Percentiles rank a stretch among this genome's conserved stretches.
phyloP scores from a whole-genome alignment of 2,329 filamentous ascomycete species.

The Fusarium sp. region DNA sequence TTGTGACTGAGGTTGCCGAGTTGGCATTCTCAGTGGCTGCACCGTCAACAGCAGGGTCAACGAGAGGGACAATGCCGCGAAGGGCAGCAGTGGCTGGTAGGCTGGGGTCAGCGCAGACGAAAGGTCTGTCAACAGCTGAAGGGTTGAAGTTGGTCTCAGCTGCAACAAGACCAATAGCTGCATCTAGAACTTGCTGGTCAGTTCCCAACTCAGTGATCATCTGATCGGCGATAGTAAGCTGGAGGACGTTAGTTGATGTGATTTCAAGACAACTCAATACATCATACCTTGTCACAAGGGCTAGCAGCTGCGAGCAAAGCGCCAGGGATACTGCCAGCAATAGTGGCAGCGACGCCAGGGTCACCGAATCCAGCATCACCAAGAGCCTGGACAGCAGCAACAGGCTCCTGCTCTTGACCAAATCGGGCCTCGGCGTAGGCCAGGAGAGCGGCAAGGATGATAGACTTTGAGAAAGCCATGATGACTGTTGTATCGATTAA shows the following conservation, averaged over 20 bases:
- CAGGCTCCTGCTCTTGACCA: slow-evolving; percentile 69
- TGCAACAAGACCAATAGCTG: slow-evolving; percentile 69
- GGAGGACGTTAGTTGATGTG: slow-evolving; percentile 22
- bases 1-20: slow-evolving; percentile 59
- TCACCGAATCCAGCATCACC: slow-evolving; percentile 57
- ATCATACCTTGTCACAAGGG: slow-evolving; percentile 68
- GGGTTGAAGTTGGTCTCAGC: slow-evolving; percentile 81
- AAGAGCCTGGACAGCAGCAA: slow-evolving; percentile 63
- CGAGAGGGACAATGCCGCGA: slow-evolving; percentile 72
- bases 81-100: slow-evolving; percentile 69
- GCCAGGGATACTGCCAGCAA: slow-evolving; percentile 68
- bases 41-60: slow-evolving; percentile 70
- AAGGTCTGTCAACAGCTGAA: slow-evolving; percentile 66
- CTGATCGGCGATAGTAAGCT: slow-evolving; percentile 71
- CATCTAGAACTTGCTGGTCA: slow-evolving; percentile 67
- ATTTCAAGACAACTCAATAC: background rate
- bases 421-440: slow-evolving; percentile 65
- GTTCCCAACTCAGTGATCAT: slow-evolving; percentile 70
- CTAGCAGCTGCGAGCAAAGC: slow-evolving; percentile 72
- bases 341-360: slow-evolving; percentile 69
- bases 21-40: slow-evolving; percentile 68
- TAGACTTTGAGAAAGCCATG: slow-evolving; percentile 28
- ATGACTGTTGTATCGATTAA: background rate
- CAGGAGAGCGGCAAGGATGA: slow-evolving; percentile 39
- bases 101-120: slow-evolving; percentile 69